Conservation (phyloP, 1,139 yeast genomes). For the Diutina scorzettiae region DNA sequence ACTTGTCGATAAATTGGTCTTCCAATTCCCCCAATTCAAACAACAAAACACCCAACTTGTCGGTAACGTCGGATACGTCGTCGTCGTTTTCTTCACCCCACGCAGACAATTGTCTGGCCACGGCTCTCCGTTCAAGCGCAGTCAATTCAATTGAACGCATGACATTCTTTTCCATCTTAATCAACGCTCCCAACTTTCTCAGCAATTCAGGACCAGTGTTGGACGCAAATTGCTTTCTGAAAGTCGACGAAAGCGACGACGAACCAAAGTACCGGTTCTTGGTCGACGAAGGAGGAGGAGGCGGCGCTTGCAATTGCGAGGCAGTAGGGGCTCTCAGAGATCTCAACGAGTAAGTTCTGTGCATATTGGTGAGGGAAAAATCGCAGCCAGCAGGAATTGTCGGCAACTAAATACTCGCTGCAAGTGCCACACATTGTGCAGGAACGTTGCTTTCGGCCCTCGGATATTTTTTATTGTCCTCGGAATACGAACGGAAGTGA, state of each 20-base stretch:
- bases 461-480: not conserved
- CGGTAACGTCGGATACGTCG: constrained; percentile 76
- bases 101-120: constrained; percentile 68
- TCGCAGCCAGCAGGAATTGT: not conserved
- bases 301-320: constrained; percentile 67
- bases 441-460: not conserved
- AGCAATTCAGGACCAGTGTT: constrained; percentile 70
- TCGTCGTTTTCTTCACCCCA: constrained; percentile 87
- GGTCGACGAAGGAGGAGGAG: constrained; percentile 69
- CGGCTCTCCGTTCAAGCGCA: constrained; percentile 69
- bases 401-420: not conserved
- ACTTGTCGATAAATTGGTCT: constrained; percentile 77
- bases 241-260: constrained; percentile 51
- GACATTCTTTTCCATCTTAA: constrained; percentile 74
- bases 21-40: constrained; percentile 80
- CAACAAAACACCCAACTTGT: constrained; percentile 72
- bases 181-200: constrained; percentile 62
- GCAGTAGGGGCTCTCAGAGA: constrained; percentile 74
- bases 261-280: constrained; percentile 62
- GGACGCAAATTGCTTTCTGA: constrained; percentile 65
- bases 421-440: not conserved
- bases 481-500: no score
- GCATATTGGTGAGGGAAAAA: constrained; percentile 29
- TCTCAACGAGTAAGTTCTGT: constrained; percentile 77
- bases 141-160: constrained; percentile 71